A percentile compares a stretch with the other conserved stretches of the same genome.
These are phyloP conservation scores for Martiniozyma abietophila DNA, from an alignment of 805 yeast genomes.

Conservation along the genomic window DNA sequence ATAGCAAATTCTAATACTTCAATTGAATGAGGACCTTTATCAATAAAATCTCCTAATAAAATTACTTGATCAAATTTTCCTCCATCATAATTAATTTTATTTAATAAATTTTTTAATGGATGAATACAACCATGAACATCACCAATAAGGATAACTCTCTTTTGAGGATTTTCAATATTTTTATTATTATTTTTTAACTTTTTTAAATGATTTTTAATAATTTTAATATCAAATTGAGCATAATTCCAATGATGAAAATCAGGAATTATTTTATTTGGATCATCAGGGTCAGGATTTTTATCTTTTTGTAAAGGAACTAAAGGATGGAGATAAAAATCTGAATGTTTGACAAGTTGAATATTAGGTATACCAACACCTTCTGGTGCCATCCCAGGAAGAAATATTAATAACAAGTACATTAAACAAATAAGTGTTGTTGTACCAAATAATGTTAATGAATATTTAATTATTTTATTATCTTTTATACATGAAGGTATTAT, in stretches of 20 bases:
- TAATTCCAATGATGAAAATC: slow-evolving; percentile 16
- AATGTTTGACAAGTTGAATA: slow-evolving; percentile 16
- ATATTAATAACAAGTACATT: slow-evolving; percentile 20
- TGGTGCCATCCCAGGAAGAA: slow-evolving; percentile 27
- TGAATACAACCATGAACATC: slow-evolving; percentile 79
- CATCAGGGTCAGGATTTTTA: slow-evolving; percentile 14
- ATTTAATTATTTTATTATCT: slow-evolving; percentile 9
- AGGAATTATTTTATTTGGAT: slow-evolving; percentile 23
- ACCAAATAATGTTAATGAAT: slow-evolving; percentile 14
- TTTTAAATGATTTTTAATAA: slow-evolving; percentile 18
- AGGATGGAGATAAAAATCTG: slow-evolving; percentile 24
- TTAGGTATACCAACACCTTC: slow-evolving; percentile 22
- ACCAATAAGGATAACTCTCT: slow-evolving; percentile 63
- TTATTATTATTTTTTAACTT: slow-evolving; percentile 9
- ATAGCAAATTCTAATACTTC: slow-evolving; percentile 60
- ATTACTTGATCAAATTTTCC: slow-evolving; percentile 47
- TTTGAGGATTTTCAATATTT: slow-evolving; percentile 15
- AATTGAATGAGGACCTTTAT: slow-evolving; percentile 74
- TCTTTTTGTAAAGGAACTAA: slow-evolving; percentile 13
- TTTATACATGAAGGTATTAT: slow-evolving; percentile 7
- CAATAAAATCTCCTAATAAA: slow-evolving; percentile 74
- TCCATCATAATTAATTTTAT: slow-evolving; percentile 37
- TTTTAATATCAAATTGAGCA: slow-evolving; percentile 10
- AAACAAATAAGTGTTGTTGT: slow-evolving; percentile 4
- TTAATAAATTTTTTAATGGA: slow-evolving; percentile 44